Evolutionary conservation across 2,329 filamentous ascomycete genomes (phyloP), one percentile per base, ranked within the genome.

Genomic region (Lachnellula occidentalis): DNA sequence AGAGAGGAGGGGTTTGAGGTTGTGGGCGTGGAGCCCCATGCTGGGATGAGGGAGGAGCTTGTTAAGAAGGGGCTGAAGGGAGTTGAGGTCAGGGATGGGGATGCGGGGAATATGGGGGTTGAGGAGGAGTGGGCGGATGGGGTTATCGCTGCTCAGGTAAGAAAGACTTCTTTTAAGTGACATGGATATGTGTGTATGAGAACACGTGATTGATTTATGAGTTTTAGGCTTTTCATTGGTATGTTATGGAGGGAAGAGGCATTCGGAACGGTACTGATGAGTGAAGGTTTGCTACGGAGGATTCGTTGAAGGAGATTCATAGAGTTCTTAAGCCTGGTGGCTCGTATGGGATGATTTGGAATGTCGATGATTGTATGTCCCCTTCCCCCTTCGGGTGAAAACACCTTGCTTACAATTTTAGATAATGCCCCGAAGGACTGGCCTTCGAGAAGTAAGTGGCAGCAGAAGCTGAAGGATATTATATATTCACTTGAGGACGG

Each of bases 321-420:
- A 79, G 86, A 46, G 78, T 87, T 0, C 70, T 90, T 47, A 79
- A 78, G 63, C 82, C 82, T 0, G 78, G 77, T 6, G 79, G 79
- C 6, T 74, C 75, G 27, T 73, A 90, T 27, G 86, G 82, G 14
- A 69, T 88, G 67, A 83, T 90, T 51, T 90, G 87, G 87, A 90
- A 89, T 62, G 74, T 85, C 56, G 86, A 89, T 67, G 83, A 87
- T 60, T 88, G 85, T 85, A 70, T 64, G 77, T 72, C 52, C 48
- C 34, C 19, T 7, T 34, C 54, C 34, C 27, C n/a, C n/a, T n/a
- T n/a, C 11, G 9, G 11, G 27, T 19, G 17, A 34, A 17, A 37
- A 12, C 11, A 9, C 47, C 53, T 51, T 12, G 58, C 58, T 57
- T 41, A 53, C 24, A 27, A 17, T 46, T 49, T 31, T 58, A 86